phyloP scores from a whole-genome alignment of 129 eudicot genomes.

The Arctium lappa region DNA sequence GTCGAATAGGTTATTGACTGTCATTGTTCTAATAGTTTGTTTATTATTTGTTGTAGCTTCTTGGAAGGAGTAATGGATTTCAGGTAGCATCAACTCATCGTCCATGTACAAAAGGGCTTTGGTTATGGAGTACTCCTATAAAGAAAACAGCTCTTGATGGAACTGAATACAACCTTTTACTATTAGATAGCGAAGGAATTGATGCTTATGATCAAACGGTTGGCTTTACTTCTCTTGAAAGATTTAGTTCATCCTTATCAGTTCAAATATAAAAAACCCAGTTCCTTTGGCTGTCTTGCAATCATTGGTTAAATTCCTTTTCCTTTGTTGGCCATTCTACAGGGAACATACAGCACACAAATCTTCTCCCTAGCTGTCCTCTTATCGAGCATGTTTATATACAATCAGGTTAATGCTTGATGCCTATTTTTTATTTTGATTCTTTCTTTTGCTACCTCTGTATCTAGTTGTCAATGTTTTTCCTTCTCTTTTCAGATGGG shows the following conservation, averaged over 20 bases:
- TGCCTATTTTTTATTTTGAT: neutral
- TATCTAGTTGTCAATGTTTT: neutral
- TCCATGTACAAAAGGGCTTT: conserved; percentile 97
- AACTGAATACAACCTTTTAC: conserved; percentile 81
- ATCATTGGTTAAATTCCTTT: neutral
- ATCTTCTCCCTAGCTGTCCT: conserved; percentile 96
- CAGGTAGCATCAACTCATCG: conserved; percentile 97
- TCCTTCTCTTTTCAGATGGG: conserved; percentile 63
- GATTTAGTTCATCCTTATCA: conserved; percentile 8
- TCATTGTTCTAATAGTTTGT: conserved; percentile 10
- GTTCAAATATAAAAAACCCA: neutral
- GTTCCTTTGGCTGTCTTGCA: neutral
- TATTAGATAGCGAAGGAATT: conserved; percentile 96
- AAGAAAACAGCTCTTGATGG: conserved; percentile 96
- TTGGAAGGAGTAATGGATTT: conserved; percentile 96
- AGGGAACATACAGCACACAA: conserved; percentile 98
- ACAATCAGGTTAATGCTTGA: conserved; percentile 68
- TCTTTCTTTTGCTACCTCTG: neutral
- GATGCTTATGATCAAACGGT: conserved; percentile 99
- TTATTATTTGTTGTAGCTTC: conserved; percentile 54
- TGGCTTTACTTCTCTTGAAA: conserved; percentile 24
- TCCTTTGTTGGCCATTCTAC: conserved; percentile 23
- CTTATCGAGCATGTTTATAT: conserved; percentile 96
- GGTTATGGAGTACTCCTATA: conserved; percentile 96
- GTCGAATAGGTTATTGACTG: neutral